Percentiles rank a stretch among this genome's conserved stretches.
These are phyloP conservation scores for Rhodosporidiobolus sp. DNA, from an alignment of 768 basidiomycete genomes.

Conservation along the genomic window DNA sequence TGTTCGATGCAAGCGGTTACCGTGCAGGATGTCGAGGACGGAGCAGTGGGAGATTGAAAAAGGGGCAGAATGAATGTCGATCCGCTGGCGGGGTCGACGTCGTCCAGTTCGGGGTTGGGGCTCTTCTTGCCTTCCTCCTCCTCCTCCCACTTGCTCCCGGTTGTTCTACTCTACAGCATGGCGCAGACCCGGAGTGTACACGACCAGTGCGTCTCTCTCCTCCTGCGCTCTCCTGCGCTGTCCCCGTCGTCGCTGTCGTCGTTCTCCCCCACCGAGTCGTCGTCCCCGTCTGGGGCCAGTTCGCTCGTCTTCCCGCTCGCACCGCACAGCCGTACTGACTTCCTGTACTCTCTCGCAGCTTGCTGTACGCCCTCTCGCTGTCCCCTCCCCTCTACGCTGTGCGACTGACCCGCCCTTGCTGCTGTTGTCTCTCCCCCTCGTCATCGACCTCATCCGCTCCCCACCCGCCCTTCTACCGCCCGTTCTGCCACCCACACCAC, in stretches of 20 bases:
- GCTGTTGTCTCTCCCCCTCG: not conserved
- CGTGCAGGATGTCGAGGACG: too few relatives aligned
- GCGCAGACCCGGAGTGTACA: conserved; percentile 24
- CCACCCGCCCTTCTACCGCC: not conserved
- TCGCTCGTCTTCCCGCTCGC: not conserved
- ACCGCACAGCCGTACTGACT: not conserved
- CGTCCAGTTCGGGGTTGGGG: conserved; percentile 24
- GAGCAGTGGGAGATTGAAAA: not conserved
- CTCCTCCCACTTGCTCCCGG: not conserved
- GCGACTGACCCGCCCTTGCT: not conserved
- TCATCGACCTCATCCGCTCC: not conserved
- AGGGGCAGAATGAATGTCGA: too few relatives aligned
- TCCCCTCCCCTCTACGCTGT: not conserved
- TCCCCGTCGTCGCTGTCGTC: not conserved
- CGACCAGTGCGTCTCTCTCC: conserved; percentile 18
- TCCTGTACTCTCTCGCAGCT: not conserved
- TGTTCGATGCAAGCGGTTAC: too few relatives aligned
- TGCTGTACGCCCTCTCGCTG: not conserved
- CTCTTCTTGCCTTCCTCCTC: not conserved
- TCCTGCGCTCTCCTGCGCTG: not conserved
- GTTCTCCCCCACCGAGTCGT: not conserved
- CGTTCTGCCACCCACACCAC: not conserved
- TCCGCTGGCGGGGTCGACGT: conserved; percentile 10
- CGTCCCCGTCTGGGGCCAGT: not conserved
- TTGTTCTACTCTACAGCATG: not conserved